Conservation (phyloP, 805 yeast genomes). For the Ogataea dorogensis region DNA sequence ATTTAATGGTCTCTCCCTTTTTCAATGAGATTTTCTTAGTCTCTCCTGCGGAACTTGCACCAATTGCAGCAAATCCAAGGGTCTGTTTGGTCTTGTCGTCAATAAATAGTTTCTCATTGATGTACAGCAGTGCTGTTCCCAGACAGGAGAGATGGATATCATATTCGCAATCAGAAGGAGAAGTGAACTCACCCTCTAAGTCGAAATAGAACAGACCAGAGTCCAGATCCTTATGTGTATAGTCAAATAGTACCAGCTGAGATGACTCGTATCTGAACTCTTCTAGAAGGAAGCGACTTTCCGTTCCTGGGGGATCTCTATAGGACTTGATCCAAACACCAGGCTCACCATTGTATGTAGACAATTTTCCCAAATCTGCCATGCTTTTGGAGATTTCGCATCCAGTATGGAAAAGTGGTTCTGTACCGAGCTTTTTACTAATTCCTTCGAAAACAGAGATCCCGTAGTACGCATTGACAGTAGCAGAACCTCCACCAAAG, state of each 20-base stretch:
- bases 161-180: conserved; percentile 40
- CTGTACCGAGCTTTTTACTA: conserved; percentile 23
- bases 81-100: conserved; percentile 45
- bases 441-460: conserved; percentile 19
- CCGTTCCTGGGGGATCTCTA: conserved; percentile 26
- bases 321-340: conserved; percentile 33
- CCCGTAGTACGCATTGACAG: conserved; percentile 30
- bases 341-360: conserved; percentile 21
- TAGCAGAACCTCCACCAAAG: conserved; percentile 66
- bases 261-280: conserved; percentile 24
- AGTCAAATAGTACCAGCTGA: conserved; percentile 24
- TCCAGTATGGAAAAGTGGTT: conserved; percentile 36
- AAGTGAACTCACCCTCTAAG: conserved; percentile 37
- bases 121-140: conserved; percentile 43
- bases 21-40: conserved; percentile 27
- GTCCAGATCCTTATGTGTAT: conserved; percentile 21
- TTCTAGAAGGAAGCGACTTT: conserved; percentile 30
- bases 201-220: conserved; percentile 37
- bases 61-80: conserved; percentile 41
- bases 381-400: conserved; percentile 26
- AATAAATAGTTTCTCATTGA: conserved; percentile 42
- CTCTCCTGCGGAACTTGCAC: conserved; percentile 27
- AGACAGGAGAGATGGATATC: conserved; percentile 39
- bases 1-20: conserved; percentile 35
- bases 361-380: conserved; percentile 16